phyloP scores from a whole-genome alignment of 1,284 basidiomycete species.

The Singerocomus inundabilis region DNA sequence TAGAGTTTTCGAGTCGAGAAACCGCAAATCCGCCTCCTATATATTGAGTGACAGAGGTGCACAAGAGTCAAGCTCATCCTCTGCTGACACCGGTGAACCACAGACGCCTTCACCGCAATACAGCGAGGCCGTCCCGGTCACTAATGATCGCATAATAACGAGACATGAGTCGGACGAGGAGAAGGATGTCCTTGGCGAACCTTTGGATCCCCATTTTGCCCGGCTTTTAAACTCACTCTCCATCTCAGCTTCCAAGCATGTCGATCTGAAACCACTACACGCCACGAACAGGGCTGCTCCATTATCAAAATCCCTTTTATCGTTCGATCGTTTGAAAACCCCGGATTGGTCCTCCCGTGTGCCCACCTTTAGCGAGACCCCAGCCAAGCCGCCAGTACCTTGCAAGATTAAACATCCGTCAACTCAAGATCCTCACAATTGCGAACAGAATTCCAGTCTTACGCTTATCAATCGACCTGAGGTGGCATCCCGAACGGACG shows the following conservation, averaged over 20 bases:
- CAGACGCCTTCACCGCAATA: slow-evolving; percentile 64
- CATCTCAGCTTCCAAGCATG: slow-evolving; percentile 50
- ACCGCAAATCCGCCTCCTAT: slow-evolving; percentile 32
- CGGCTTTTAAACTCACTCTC: slow-evolving; percentile 62
- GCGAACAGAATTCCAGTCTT: slow-evolving; percentile 15
- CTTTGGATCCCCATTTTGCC: slow-evolving; percentile 68
- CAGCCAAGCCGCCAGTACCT: slow-evolving; percentile 5
- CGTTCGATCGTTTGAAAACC: slow-evolving; percentile 19
- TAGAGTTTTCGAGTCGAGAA: slow-evolving; percentile 32
- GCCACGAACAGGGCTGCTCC: slow-evolving; percentile 2
- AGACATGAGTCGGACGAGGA: slow-evolving; percentile 26
- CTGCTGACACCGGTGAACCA: slow-evolving; percentile 57
- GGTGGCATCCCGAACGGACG: slow-evolving; percentile 24
- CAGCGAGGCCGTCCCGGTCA: slow-evolving; percentile 36
- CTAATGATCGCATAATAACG: slow-evolving; percentile 17
- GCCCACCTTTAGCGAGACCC: slow-evolving; percentile 21
- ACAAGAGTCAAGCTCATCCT: slow-evolving; percentile 66
- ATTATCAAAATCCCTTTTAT: slow-evolving; percentile 9
- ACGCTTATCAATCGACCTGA: slow-evolving; percentile 14
- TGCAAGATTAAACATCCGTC: slow-evolving; percentile 7
- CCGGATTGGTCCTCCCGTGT: slow-evolving; percentile 36
- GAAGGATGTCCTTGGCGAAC: slow-evolving; percentile 23
- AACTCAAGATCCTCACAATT: slow-evolving; percentile 4
- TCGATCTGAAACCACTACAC: slow-evolving; percentile 9
- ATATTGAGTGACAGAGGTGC: slow-evolving; percentile 30